A percentile compares a stretch with the other conserved stretches of the same genome.
Conservation (phyloP, 176 grass and related monocot genomes). For the Hyparrhenia diplandra region DNA sequence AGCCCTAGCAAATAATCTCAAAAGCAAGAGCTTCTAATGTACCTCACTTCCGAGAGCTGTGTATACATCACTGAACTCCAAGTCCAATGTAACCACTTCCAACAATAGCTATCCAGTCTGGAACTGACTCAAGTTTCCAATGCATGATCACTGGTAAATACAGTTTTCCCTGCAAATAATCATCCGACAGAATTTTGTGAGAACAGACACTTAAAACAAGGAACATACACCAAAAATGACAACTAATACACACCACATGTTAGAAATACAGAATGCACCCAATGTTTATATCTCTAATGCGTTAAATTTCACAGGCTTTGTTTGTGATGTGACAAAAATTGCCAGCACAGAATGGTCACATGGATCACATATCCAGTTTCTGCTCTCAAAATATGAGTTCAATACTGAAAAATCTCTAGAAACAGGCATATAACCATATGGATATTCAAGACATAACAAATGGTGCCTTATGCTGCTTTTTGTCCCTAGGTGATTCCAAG, state of each 20-base stretch:
- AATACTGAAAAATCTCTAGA: background rate
- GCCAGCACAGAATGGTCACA: background rate
- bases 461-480: background rate
- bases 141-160: slow-evolving; percentile 94
- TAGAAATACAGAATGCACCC: background rate
- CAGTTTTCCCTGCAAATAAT: slow-evolving; percentile 70
- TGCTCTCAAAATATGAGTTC: background rate
- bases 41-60: slow-evolving; percentile 94
- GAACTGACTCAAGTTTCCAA: slow-evolving; percentile 83
- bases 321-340: slow-evolving; percentile 1
- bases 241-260: background rate
- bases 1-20: background rate
- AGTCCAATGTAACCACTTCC: slow-evolving; percentile 99
- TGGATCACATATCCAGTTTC: background rate
- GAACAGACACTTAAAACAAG: background rate
- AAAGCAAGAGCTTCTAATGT: slow-evolving; percentile 5
- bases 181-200: slow-evolving; percentile 10
- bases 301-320: background rate
- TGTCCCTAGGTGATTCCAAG: background rate
- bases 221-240: background rate
- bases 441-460: slow-evolving; percentile 7
- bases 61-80: slow-evolving; percentile 98
- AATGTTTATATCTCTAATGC: background rate
- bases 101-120: slow-evolving; percentile 94
- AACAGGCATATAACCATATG: background rate